Base-by-base conservation (phyloP, 2,329 filamentous ascomycete genomes). In the Monascus ruber region DNA sequence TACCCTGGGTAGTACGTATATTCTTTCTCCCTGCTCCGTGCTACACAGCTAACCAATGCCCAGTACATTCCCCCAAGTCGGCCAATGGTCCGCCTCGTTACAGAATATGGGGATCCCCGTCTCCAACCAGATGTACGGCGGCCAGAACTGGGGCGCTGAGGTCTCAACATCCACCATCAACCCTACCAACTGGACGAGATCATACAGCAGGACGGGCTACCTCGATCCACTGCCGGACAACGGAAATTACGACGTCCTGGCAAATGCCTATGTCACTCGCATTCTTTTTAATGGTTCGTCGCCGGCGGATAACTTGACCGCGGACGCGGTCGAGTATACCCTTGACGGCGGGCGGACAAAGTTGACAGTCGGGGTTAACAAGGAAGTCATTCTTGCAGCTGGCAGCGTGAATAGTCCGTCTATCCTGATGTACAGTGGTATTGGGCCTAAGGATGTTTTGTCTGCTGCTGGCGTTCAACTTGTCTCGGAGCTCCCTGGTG, bases 341-440 rank as follows among this genome's bases (percentile, higher is more conserved):
- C 46, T 41, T 2, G 53, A 59, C 26, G 44, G 47, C 6, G 58
- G 56, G 7, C 45, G 42, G 4, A 56, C 49, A 1, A 58, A 45
- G 6, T 35, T 44, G 33, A 50, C 40, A 0, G 46, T 55, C 33
- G 51, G 50, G 25, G 49, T 56, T 2, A 52, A 43, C 6, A 56
- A 56, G 32, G 53, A 56, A 42, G 56, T 53, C 5, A 47, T 52
- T 25, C 36, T 57, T 1, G 26, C 50, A 1, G 73, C 75, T 3
- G 79, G 79, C 0, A 70, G 68, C 28, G 59, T 74, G 28, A 70
- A 71, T 48, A 77, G 72, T 27, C 79, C 71, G 2, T 73, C 72
- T 52, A 62, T 77, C 6, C 67, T 74, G 24, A 74, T 81, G 42
- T 60, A 79, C 4, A 79, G 76, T 0, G 78, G 78, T 2, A 65